Percentiles rank a stretch among this genome's conserved stretches.
Conservation (phyloP, 495 filamentous ascomycete species). For the Chaetomium cochliodes region DNA sequence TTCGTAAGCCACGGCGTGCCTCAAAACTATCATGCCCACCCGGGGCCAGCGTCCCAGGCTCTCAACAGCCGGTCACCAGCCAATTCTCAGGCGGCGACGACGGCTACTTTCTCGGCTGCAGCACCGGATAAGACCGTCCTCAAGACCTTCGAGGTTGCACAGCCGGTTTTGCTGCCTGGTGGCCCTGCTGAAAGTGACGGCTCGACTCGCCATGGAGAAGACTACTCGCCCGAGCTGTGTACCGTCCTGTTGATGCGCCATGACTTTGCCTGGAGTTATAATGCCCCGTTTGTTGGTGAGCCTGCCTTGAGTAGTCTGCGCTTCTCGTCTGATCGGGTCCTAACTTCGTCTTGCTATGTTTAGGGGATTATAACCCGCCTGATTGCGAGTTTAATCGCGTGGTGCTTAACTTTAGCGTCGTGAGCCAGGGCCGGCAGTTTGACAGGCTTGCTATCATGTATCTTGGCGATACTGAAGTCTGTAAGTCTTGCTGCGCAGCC, state of each 20-base stretch:
- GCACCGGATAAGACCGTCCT: constrained; percentile 39
- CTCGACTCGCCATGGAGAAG: constrained; percentile 21
- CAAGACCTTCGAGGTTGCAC: constrained; percentile 67
- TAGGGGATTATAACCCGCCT: constrained; percentile 68
- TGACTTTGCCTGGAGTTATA: constrained; percentile 75
- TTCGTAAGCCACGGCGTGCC: neutral
- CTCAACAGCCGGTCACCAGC: constrained; percentile 9
- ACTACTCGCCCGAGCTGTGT: constrained; percentile 44
- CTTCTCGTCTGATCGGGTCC: neutral
- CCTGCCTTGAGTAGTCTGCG: neutral
- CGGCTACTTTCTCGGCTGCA: constrained; percentile 24
- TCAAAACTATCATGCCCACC: neutral
- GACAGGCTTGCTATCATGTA: constrained; percentile 80
- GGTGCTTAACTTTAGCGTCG: constrained; percentile 77
- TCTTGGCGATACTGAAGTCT: constrained; percentile 77
- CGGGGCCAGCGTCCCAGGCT: neutral
- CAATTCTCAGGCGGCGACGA: neutral
- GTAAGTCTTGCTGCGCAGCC: constrained; percentile 33
- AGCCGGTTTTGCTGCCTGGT: constrained; percentile 56
- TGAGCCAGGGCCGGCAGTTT: constrained; percentile 71
- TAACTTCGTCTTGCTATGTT: neutral
- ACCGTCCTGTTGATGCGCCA: constrained; percentile 64
- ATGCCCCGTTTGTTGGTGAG: constrained; percentile 71
- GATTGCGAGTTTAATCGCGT: constrained; percentile 73
- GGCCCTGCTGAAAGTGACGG: constrained; percentile 44